Evolutionary conservation across 805 yeast species (phyloP).

Genomic region (Saccharomycopsis babjevae): DNA sequence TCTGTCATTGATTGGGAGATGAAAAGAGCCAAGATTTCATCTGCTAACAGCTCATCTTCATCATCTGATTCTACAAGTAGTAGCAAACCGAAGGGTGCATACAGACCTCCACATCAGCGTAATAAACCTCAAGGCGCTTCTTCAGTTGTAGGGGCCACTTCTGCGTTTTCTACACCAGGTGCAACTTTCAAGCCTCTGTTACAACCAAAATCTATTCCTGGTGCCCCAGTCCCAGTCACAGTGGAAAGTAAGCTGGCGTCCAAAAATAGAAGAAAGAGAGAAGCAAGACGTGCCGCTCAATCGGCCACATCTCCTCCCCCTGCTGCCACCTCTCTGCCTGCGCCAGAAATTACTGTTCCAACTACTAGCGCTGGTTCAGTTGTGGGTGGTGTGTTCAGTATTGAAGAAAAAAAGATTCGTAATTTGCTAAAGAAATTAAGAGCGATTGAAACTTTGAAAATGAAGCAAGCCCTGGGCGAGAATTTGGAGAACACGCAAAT

Average conservation of each 20-base stretch:
- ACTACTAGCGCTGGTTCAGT: constrained; percentile 31
- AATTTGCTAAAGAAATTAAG: constrained; percentile 84
- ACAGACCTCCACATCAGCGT: constrained; percentile 95
- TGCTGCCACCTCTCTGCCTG: neutral
- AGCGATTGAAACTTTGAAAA: constrained; percentile 87
- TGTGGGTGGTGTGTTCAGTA: constrained; percentile 52
- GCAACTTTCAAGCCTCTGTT: constrained; percentile 23
- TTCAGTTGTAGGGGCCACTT: constrained; percentile 26
- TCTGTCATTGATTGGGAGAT: constrained; percentile 51
- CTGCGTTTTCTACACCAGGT: constrained; percentile 33
- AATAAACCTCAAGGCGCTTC: constrained; percentile 23
- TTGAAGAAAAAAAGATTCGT: constrained; percentile 89
- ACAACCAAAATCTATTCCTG: constrained; percentile 41
- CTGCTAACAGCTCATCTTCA: neutral
- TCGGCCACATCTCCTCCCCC: constrained; percentile 12
- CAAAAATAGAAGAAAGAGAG: constrained; percentile 69
- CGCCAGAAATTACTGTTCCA: constrained; percentile 20
- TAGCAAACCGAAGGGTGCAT: constrained; percentile 64
- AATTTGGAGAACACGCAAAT: constrained; percentile 87
- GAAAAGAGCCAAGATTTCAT: constrained; percentile 27
- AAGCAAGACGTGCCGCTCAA: constrained; percentile 35
- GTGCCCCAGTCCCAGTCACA: constrained; percentile 37
- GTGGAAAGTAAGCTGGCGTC: constrained; percentile 54
- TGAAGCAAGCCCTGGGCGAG: constrained; percentile 76
- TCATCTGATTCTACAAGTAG: constrained; percentile 12